Base-by-base conservation (phyloP, 1,284 basidiomycete species). In the Melampsora abietis-canadensis region DNA sequence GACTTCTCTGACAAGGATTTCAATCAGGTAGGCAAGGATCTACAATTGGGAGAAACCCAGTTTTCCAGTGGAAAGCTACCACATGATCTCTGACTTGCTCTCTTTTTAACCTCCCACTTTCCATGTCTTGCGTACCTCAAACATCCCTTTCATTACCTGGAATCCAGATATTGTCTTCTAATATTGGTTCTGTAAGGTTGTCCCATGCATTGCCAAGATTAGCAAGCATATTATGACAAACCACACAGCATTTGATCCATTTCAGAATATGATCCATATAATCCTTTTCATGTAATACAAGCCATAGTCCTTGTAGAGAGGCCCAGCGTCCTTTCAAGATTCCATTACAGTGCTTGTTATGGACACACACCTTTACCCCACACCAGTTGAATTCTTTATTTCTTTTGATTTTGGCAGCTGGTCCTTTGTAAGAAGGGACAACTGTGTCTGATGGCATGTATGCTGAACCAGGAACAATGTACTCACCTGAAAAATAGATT, bases 311-410 rank as follows among this genome's bases (percentile, higher is more conserved):
- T 31, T 19, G 15, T 2, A 59, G 27, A 21, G 21, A 30, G 34
- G 66, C 66, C 66, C 66, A 68, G 15, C 66, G 19, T 12, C 51
- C 66, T 46, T 68, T 68, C 17, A 68, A 57, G 7, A 68, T 60
- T 3, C 67, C 67, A 27, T 60, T 68, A 4, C 54, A 44, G 17
- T 68, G 67, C 19, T 61, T 44, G 15, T 59, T 59, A 15, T 24
- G 57, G 30, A 68, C 57, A 8, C 57, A 31, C 2, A 37, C 17
- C 40, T 61, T 59, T 15, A 31, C 51, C 19, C 60, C 4, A 37
- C 67, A 68, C 15, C 61, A 68, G 27, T 68, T 68, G 37, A 68
- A 68, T 30, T 68, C 34, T 3, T 30, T 24, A 34, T 68, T 68
- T 14, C 7, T n/a, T 24, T 31, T 15, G 1, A 30, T 47, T n/a